Percentiles rank a stretch among this genome's conserved stretches.
These are phyloP conservation scores for Ogataea sp. DNA, from an alignment of 805 yeast species.

Conservation along the genomic window DNA sequence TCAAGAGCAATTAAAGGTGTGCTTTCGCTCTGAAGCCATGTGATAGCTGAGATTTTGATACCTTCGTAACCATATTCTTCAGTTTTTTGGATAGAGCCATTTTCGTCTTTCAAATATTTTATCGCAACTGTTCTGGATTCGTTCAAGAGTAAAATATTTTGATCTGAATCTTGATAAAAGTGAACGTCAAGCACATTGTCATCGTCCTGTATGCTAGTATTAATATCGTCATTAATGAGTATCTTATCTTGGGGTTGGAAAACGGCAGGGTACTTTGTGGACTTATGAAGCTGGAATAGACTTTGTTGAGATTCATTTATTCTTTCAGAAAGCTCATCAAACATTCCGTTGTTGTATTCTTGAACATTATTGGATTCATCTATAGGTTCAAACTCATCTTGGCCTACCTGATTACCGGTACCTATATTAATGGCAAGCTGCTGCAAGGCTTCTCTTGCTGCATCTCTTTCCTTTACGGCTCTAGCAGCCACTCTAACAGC, in stretches of 20 bases:
- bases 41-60: too few relatives aligned
- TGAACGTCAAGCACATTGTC: too few relatives aligned
- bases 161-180: too few relatives aligned
- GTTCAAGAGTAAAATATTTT: too few relatives aligned
- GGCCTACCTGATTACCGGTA: conserved; percentile 16
- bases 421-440: conserved; percentile 39
- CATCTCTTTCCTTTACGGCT: conserved; percentile 69
- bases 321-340: conserved; percentile 2
- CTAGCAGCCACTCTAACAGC: conserved; percentile 79
- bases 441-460: conserved; percentile 57
- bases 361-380: conserved; percentile 1
- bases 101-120: too few relatives aligned
- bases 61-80: too few relatives aligned
- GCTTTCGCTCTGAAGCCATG: too few relatives aligned
- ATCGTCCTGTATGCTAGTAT: too few relatives aligned
- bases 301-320: conserved; percentile 10
- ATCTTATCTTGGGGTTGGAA: conserved; percentile 6
- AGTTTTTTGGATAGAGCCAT: too few relatives aligned
- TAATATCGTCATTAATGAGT: background rate
- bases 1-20: background rate
- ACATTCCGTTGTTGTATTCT: conserved; percentile 3
- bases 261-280: background rate
- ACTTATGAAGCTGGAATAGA: conserved; percentile 14
- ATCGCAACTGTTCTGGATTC: too few relatives aligned
- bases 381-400: conserved; percentile 12